Evolutionary conservation across 352 stramenopile genomes (phyloP).

Genomic region (Pythium coloratum): DNA sequence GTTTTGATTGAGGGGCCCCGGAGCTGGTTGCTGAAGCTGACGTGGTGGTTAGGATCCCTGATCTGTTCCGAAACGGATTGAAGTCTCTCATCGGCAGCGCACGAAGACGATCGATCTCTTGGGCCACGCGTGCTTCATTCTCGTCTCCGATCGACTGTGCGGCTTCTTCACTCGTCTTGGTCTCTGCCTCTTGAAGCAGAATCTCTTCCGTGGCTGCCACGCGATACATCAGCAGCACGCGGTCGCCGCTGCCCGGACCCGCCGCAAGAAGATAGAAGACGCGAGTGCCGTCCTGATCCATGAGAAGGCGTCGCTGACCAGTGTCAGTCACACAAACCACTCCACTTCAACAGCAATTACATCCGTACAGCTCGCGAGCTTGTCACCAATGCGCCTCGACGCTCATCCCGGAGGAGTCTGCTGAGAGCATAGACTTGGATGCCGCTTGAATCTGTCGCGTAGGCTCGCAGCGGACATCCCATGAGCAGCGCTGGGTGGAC

Average conservation of each 20-base stretch:
- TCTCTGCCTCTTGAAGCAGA: constrained; percentile 18
- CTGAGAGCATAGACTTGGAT: constrained; percentile 20
- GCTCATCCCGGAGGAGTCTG: constrained; percentile 15
- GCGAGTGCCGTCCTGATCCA: constrained; percentile 2
- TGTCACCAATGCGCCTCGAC: constrained; percentile 23
- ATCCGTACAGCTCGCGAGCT: constrained; percentile 13
- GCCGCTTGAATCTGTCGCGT: background rate
- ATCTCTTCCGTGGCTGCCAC: constrained; percentile 41
- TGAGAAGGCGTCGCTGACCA: background rate
- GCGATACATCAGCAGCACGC: constrained; percentile 33
- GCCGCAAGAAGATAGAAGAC: constrained; percentile 28
- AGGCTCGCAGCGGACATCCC: constrained; percentile 39
- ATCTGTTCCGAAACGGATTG: constrained; percentile 18
- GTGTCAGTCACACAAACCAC: background rate
- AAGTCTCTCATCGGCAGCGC: constrained; percentile 4
- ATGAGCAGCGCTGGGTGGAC: constrained; percentile 39
- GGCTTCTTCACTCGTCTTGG: background rate
- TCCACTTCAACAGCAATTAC: background rate
- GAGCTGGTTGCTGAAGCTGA: background rate
- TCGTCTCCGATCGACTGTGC: background rate
- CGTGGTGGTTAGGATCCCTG: background rate
- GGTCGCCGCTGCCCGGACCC: background rate
- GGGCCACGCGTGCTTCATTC: background rate
- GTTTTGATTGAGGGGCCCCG: background rate
- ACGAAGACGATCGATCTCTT: background rate